Evolutionary conservation across 164 flowering plant species (phyloP), one percentile per base, ranked within the genome.

Genomic region (Tetrastigma voinierianum): DNA sequence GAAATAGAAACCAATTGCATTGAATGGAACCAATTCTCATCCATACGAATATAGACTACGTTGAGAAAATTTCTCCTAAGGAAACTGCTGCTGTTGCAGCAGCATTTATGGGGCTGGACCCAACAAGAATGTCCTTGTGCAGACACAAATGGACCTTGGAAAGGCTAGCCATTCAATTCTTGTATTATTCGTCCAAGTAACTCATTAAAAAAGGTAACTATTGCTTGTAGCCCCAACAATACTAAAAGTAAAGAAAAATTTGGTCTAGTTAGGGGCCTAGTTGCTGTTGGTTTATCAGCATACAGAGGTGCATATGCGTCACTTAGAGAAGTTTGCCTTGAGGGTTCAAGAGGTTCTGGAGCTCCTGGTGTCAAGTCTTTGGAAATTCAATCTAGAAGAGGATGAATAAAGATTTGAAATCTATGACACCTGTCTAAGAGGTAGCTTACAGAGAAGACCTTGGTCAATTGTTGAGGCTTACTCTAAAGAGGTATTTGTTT

Each of bases 151-250:
- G 98, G 93, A 62, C 90, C 91, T 19, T 95, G 90, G 98, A 95
- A 87, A 70, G 89, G 89, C 66, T 95, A 98, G 99, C 99, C 99
- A 54, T 92, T 95, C 76, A 95, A 92, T 80, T 77, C 99, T 40
- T 95, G 99, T 70, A 77, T 92, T 17, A 62, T 87, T 67, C 91
- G 90, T 51, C 90, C 98, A 32, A 46, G 23, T 67, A 77, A 67
- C 59, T 74, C 90, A 18, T 46, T 51, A 16, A 87, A 80, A n/a
- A 70, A 80, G 60, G 75, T 64, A 44, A 55, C 72, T 52, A 77
- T 68, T 74, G 76, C 74, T 62, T 65, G 76, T 55, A 71, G 72
- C 63, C 66, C 89, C 12, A 48, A 62, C 66, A 78, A 69, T 69
- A 44, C 57, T 13, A 92, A 74, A 76, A 70, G 65, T 76, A 84